Evolutionary conservation across 1,284 basidiomycete genomes (phyloP).

Genomic region (Polyporus tsugae): DNA sequence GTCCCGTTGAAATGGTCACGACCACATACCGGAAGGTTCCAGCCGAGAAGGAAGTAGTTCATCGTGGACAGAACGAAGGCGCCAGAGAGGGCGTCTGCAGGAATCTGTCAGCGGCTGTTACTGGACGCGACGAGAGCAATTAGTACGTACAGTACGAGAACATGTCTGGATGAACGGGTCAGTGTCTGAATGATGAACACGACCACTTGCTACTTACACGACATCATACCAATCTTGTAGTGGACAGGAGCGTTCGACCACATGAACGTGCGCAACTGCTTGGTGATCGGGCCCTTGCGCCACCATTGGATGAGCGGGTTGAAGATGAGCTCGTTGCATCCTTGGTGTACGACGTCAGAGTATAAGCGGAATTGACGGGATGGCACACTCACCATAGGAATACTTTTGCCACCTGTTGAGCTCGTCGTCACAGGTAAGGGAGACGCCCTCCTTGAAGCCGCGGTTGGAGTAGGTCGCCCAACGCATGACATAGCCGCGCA

Average conservation of each 20-base stretch:
- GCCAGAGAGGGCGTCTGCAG: slow-evolving; percentile 75
- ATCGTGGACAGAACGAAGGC: slow-evolving; percentile 68
- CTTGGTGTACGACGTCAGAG: slow-evolving; percentile 33
- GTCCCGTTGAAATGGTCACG: not conserved
- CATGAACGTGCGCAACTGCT: slow-evolving; percentile 79
- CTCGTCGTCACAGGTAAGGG: slow-evolving; percentile 81
- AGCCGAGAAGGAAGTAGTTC: slow-evolving; percentile 79
- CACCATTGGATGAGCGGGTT: slow-evolving; percentile 80
- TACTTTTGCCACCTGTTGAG: slow-evolving; percentile 91
- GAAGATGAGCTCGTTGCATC: slow-evolving; percentile 80
- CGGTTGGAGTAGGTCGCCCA: slow-evolving; percentile 87
- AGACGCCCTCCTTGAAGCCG: slow-evolving; percentile 89
- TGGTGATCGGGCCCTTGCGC: slow-evolving; percentile 77
- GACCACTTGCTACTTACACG: slow-evolving; percentile 64
- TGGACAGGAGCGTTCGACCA: slow-evolving; percentile 82
- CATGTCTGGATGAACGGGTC: slow-evolving; percentile 65
- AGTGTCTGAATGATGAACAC: slow-evolving; percentile 28
- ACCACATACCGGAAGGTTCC: slow-evolving; percentile 52
- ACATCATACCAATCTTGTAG: slow-evolving; percentile 83
- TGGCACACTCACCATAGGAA: slow-evolving; percentile 66
- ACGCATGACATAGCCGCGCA: slow-evolving; percentile 75
- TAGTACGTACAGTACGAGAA: slow-evolving; percentile 78
- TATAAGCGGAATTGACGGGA: slow-evolving; percentile 16
- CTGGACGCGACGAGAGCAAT: not conserved
- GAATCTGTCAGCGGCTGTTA: not conserved